Evolutionary conservation across 345 rosid species (phyloP).

Genomic region (Mallotus nudiflorus): DNA sequence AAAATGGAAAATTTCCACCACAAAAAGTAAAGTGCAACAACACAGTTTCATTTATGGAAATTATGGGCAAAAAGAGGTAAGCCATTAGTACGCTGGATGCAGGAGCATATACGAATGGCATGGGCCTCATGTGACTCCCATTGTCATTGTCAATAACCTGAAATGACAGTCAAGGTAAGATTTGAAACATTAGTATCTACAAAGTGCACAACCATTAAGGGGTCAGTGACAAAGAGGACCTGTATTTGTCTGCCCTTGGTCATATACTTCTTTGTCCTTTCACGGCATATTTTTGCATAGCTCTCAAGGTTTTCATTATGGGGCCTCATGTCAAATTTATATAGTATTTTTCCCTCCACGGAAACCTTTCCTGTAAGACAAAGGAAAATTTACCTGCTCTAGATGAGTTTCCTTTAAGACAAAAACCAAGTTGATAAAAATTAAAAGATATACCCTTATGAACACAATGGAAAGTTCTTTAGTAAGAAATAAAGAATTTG

Average conservation of each 20-base stretch:
- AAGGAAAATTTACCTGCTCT: constrained; percentile 5
- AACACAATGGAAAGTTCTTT: neutral
- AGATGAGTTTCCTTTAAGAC: constrained; percentile 3
- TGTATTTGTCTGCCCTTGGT: constrained; percentile 72
- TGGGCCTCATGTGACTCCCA: constrained; percentile 83
- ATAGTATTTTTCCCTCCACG: constrained; percentile 73
- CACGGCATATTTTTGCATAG: constrained; percentile 80
- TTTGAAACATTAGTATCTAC: neutral
- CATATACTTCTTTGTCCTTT: constrained; percentile 70
- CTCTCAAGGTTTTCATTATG: constrained; percentile 67
- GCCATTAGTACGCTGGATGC: constrained; percentile 40
- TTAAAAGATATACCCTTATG: no score
- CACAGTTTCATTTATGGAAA: constrained; percentile 6
- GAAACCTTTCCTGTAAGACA: constrained; percentile 50
- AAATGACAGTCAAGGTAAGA: constrained; percentile 13
- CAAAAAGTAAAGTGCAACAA: constrained; percentile 21
- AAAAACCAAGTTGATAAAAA: neutral
- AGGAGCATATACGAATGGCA: constrained; percentile 57
- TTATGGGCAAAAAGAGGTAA: constrained; percentile 17
- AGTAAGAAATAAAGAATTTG: neutral
- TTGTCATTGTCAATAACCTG: constrained; percentile 82
- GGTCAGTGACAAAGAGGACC: constrained; percentile 35
- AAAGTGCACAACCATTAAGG: neutral
- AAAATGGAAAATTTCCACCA: constrained; percentile 9
- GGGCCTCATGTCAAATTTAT: constrained; percentile 90